These are phyloP conservation scores for Aspergillus incahuasiensis DNA, from an alignment of 495 filamentous ascomycete genomes.

Conservation along the genomic window DNA sequence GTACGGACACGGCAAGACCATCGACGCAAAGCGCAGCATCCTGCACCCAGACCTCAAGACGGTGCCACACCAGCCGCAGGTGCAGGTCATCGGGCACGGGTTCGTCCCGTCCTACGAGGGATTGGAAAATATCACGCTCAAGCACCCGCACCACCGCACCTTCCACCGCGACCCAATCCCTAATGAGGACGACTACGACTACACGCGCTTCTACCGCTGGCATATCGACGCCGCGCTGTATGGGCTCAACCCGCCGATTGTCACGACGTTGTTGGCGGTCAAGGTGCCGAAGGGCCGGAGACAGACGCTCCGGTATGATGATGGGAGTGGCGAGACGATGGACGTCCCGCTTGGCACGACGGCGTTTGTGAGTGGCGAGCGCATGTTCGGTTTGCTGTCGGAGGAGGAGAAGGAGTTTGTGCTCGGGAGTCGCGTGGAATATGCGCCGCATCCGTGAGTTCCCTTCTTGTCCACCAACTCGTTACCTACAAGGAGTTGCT, in stretches of 20 bases:
- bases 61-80: conserved; percentile 71
- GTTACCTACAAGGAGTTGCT: too few species aligned
- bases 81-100: conserved; percentile 75
- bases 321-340: conserved; percentile 62
- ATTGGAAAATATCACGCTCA: conserved; percentile 58
- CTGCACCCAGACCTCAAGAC: conserved; percentile 76
- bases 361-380: conserved; percentile 63
- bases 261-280: conserved; percentile 66
- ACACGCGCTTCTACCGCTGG: conserved; percentile 73
- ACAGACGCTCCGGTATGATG: conserved; percentile 65
- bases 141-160: conserved; percentile 68
- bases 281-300: conserved; percentile 58
- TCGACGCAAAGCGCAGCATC: conserved; percentile 62
- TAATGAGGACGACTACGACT: conserved; percentile 57
- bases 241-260: conserved; percentile 62
- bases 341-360: conserved; percentile 71
- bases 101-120: conserved; percentile 61
- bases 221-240: conserved; percentile 77
- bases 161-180: conserved; percentile 65
- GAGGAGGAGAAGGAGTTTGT: conserved; percentile 62
- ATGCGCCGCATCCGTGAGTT: conserved; percentile 58
- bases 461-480: too few species aligned
- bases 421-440: conserved; percentile 59
- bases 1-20: conserved; percentile 70
- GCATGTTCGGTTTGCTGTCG: conserved; percentile 59